Percentiles rank a stretch among this genome's conserved stretches.
phyloP scores from a whole-genome alignment of 139 green algal species.

The Chara braunii region DNA sequence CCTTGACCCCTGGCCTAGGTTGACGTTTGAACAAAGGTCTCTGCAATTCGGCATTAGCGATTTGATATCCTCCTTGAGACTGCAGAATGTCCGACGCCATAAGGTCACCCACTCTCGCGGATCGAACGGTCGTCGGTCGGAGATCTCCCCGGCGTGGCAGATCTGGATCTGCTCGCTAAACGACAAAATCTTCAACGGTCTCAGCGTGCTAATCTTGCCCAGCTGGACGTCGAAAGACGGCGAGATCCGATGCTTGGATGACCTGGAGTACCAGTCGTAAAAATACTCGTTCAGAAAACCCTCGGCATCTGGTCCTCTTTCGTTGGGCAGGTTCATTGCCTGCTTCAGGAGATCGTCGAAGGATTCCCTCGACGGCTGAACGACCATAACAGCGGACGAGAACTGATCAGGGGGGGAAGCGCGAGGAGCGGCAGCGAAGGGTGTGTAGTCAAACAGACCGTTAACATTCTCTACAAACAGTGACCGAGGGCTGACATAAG shows the following conservation, averaged over 20 bases:
- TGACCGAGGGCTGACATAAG: conserved; percentile 16
- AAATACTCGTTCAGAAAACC: conserved; percentile 35
- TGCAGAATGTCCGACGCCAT: conserved; percentile 30
- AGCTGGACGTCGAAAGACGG: conserved; percentile 28
- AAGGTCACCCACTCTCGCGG: conserved; percentile 26
- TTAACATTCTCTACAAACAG: conserved; percentile 35
- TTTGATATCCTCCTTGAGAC: conserved; percentile 15
- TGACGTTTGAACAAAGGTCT: no score
- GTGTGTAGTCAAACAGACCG: conserved; percentile 18
- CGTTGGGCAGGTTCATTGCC: no score
- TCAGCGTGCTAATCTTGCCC: conserved; percentile 32
- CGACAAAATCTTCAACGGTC: conserved; percentile 15
- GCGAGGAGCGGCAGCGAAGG: conserved; percentile 28
- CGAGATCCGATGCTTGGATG: conserved; percentile 18
- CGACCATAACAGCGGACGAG: conserved; percentile 28
- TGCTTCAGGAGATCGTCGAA: conserved; percentile 32
- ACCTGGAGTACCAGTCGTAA: conserved; percentile 23
- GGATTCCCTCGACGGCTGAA: conserved; percentile 9
- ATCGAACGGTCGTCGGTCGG: conserved; percentile 23
- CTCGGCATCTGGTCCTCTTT: no score
- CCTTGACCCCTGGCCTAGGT: no score
- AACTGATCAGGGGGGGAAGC: conserved; percentile 36
- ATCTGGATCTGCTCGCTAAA: no score
- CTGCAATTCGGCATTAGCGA: no score
- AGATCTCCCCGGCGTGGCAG: no score